These are phyloP conservation scores for Sugiyamaella americana DNA, from an alignment of 805 yeast genomes.

Conservation along the genomic window DNA sequence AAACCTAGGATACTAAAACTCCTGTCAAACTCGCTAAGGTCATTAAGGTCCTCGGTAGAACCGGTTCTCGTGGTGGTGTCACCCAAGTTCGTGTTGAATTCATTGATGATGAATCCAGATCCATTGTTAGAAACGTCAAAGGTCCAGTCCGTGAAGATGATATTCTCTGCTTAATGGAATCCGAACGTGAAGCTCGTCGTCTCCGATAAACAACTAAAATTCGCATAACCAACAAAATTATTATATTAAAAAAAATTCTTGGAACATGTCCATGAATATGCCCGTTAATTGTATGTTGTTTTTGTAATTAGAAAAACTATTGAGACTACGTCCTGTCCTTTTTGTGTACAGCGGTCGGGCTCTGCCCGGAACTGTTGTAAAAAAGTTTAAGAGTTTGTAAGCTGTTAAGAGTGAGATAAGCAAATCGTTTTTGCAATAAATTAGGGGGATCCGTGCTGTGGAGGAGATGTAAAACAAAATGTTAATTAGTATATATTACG, in stretches of 20 bases:
- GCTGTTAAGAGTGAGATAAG: too few species aligned
- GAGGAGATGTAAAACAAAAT: too few species aligned
- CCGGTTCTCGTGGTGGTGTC: conserved; percentile 99
- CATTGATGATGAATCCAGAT: conserved; percentile 91
- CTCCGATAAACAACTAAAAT: conserved; percentile 33
- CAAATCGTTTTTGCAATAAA: too few species aligned
- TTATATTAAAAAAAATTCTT: not conserved
- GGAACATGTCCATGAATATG: not conserved
- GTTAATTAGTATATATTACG: too few species aligned
- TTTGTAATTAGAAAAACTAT: not conserved
- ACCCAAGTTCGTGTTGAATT: conserved; percentile 97
- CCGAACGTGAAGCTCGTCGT: conserved; percentile 94
- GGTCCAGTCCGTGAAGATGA: conserved; percentile 98
- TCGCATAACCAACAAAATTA: conserved; percentile 5
- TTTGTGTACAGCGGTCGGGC: not conserved
- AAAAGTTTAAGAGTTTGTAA: too few species aligned
- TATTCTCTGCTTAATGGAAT: conserved; percentile 98
- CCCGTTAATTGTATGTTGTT: conserved; percentile 1
- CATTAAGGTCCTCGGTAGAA: conserved; percentile 98
- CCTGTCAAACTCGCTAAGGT: conserved; percentile 99
- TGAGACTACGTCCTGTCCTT: not conserved
- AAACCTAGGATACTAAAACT: conserved; percentile 36
- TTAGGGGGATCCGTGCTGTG: too few species aligned
- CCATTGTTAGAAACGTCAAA: conserved; percentile 95
- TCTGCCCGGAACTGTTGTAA: too few species aligned